phyloP scores from a whole-genome alignment of 140 eudicot species.

The Ambrosia hybrid region DNA sequence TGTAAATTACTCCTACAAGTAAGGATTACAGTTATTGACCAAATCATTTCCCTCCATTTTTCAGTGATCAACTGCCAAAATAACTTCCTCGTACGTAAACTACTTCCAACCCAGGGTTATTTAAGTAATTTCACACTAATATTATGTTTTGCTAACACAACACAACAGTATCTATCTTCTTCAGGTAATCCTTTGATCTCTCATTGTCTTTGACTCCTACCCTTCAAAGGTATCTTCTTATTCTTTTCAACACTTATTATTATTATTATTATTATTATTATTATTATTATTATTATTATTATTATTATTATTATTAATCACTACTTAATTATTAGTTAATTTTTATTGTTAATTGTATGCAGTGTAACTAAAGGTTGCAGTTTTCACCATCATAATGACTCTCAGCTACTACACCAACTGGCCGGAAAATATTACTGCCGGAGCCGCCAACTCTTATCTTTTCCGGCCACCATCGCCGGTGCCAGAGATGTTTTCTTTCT shows the following conservation, averaged over 20 bases:
- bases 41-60: conserved; percentile 23
- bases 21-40: conserved; percentile 26
- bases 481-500: conserved; percentile 1
- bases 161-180: conserved; percentile 19
- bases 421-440: conserved; percentile 5
- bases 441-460: not conserved
- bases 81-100: conserved; percentile 24
- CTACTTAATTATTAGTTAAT: conserved; percentile 18
- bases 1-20: conserved; percentile 13
- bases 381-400: conserved; percentile 28
- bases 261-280: not conserved
- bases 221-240: conserved; percentile 16
- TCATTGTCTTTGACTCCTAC: not conserved
- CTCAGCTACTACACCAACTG: conserved; percentile 43
- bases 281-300: not conserved
- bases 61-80: conserved; percentile 13
- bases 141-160: not conserved
- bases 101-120: conserved; percentile 10
- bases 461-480: conserved; percentile 17
- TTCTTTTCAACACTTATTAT: conserved; percentile 16
- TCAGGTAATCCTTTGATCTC: conserved; percentile 16
- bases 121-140: conserved; percentile 16
- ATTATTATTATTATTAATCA: conserved; percentile 8
- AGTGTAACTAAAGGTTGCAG: not conserved
- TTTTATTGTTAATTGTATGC: conserved; percentile 15